phyloP scores from a whole-genome alignment of 2,329 filamentous ascomycete genomes.

The Acephala macrosclerotiorum region DNA sequence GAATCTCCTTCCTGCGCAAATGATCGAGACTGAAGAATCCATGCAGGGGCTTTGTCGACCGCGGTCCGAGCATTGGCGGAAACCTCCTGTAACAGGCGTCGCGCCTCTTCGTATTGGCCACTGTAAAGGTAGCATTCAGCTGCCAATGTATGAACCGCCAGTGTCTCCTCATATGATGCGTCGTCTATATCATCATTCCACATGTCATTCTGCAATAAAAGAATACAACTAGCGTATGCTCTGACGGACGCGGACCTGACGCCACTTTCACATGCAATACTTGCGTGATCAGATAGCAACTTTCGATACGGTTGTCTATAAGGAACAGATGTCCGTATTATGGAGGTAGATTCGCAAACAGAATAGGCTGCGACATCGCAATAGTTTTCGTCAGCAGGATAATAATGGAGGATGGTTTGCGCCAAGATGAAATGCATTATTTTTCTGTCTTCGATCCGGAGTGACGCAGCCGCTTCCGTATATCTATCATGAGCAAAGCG shows the following conservation, averaged over 20 bases:
- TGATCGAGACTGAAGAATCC: constrained; percentile 82
- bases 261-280: constrained; percentile 79
- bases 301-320: constrained; percentile 69
- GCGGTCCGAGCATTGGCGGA: constrained; percentile 73
- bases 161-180: constrained; percentile 83
- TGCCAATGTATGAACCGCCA: constrained; percentile 77
- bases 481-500: constrained; percentile 57
- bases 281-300: constrained; percentile 79
- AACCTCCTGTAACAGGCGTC: constrained; percentile 70
- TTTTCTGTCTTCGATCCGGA: constrained; percentile 69
- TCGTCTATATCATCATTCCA: constrained; percentile 77
- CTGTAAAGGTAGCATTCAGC: constrained; percentile 86
- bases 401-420: constrained; percentile 78
- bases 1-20: constrained; percentile 77
- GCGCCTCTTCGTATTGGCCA: constrained; percentile 72
- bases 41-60: constrained; percentile 83
- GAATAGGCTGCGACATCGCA: constrained; percentile 81
- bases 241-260: constrained; percentile 82
- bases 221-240: constrained; percentile 79
- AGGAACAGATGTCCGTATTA: constrained; percentile 73
- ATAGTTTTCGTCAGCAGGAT: constrained; percentile 63
- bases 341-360: constrained; percentile 76
- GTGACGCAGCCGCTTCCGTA: constrained; percentile 72
- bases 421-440: constrained; percentile 93
- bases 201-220: constrained; percentile 76